Conservation (phyloP, 805 yeast species). For the Sugiyamaella chiloensis region DNA sequence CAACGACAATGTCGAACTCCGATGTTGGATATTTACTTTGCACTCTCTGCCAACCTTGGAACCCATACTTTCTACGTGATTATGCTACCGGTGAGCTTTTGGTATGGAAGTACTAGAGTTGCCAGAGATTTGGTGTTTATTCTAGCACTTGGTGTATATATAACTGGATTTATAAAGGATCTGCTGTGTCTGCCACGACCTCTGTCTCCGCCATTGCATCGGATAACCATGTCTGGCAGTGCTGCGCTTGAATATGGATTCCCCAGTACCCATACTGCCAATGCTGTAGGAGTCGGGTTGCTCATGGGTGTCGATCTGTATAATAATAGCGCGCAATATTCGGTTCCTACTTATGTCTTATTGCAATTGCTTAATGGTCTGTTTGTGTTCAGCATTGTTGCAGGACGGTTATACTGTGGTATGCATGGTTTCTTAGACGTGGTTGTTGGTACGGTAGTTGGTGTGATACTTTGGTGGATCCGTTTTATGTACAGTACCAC, state of each 20-base stretch:
- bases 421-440: slow-evolving; percentile 94
- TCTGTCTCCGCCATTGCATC: slow-evolving; percentile 80
- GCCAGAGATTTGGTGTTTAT: slow-evolving; percentile 66
- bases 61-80: slow-evolving; percentile 91
- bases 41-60: slow-evolving; percentile 85
- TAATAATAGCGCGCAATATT: slow-evolving; percentile 4
- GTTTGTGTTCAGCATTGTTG: slow-evolving; percentile 62
- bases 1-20: slow-evolving; percentile 52
- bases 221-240: slow-evolving; percentile 87
- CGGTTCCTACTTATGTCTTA: slow-evolving; percentile 2
- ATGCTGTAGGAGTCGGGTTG: slow-evolving; percentile 79
- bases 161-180: slow-evolving; percentile 76
- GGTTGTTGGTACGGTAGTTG: slow-evolving; percentile 60
- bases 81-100: slow-evolving; percentile 78
- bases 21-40: slow-evolving; percentile 67
- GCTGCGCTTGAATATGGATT: slow-evolving; percentile 94
- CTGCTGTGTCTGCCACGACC: slow-evolving; percentile 90
- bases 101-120: slow-evolving; percentile 64
- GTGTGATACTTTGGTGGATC: slow-evolving; percentile 49
- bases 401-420: slow-evolving; percentile 90
- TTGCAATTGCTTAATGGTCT: slow-evolving; percentile 25
- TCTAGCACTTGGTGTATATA: slow-evolving; percentile 54
- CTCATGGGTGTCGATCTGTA: slow-evolving; percentile 36
- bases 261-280: slow-evolving; percentile 92
- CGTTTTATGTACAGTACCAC: slow-evolving; percentile 41